Percentiles rank a stretch among this genome's conserved stretches.
These are phyloP conservation scores for Paraleonurus japonicus DNA, from an alignment of 257 asterid genomes.

Conservation along the genomic window DNA sequence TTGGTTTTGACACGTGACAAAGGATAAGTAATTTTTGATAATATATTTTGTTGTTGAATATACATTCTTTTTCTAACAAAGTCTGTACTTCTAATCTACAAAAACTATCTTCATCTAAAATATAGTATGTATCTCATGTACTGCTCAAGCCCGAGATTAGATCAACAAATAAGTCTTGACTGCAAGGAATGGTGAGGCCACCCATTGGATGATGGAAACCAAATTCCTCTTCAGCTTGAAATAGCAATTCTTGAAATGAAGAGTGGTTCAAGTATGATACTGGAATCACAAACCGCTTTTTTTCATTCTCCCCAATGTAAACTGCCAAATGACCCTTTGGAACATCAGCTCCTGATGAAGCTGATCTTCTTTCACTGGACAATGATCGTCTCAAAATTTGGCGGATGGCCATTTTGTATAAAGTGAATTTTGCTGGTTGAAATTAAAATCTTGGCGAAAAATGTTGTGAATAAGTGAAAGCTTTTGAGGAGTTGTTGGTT, in stretches of 20 bases:
- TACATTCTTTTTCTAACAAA: not conserved
- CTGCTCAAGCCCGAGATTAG: not conserved
- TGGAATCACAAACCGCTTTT: too few relatives aligned
- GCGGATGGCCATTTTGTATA: not conserved
- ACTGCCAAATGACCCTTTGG: too few relatives aligned
- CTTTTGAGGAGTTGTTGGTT: not conserved
- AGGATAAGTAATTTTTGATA: not conserved
- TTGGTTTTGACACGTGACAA: too few relatives aligned
- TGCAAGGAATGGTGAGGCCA: slow-evolving; percentile 29
- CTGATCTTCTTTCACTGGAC: too few relatives aligned
- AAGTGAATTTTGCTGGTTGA: not conserved
- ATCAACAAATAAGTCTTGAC: not conserved
- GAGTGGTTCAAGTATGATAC: too few relatives aligned
- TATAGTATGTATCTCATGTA: not conserved
- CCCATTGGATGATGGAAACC: slow-evolving; percentile 25
- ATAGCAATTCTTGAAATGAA: too few relatives aligned
- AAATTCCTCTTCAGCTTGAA: not conserved
- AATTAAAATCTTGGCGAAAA: not conserved
- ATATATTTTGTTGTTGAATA: not conserved
- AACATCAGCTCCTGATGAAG: too few relatives aligned
- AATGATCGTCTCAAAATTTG: not conserved
- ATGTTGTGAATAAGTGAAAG: not conserved
- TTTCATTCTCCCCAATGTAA: too few relatives aligned
- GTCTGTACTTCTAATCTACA: too few relatives aligned
- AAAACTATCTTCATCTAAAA: too few relatives aligned